Base-by-base conservation (phyloP, 371 early-diverging fungal species). In the Mortierella sp. region DNA sequence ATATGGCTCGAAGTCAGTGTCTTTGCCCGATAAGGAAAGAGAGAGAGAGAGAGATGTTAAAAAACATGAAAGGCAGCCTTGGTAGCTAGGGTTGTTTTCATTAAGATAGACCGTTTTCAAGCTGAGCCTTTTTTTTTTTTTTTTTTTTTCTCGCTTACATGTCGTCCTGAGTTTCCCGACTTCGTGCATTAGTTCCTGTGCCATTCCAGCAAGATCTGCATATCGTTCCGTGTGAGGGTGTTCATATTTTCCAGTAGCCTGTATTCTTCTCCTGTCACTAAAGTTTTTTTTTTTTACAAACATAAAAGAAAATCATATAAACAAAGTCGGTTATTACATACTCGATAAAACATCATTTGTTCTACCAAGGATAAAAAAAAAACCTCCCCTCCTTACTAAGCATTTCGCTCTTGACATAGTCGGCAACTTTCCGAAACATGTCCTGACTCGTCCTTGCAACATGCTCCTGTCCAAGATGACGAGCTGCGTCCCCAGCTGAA, bases 261-360 rank as follows among this genome's bases (percentile, higher is more conserved):
- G 68, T 88, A 90, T 66, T 90, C 90, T 23, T 89, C 88, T 15
- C 85, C 83, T 9, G 86, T 87, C 44, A 85, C 90, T 88, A 71
- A 45, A 30, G 19, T n/a, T n/a, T n/a, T n/a, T n/a, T n/a, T n/a
- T n/a, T n/a, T n/a, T n/a, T n/a, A n/a, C n/a, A n/a, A n/a, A n/a
- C n/a, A n/a, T 44, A 46, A 50, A 16, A 19, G 46, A 64, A 50
- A 1, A 2, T 7, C 50, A 48, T 18, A 1, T 29, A 29, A 11
- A n/a, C 30, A 50, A 26, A 43, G 60, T 45, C 37, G 46, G 21
- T 68, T 47, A 52, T 23, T n/a, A n/a, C n/a, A n/a, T n/a, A n/a
- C n/a, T n/a, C n/a, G n/a, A n/a, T n/a, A n/a, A n/a, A n/a, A n/a
- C n/a, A n/a, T n/a, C n/a, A n/a, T n/a, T 47, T 16, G 30, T 50